Evolutionary conservation across 257 asterid genomes (phyloP), one percentile per base, ranked within the genome.

Genomic region (Hygrophila difformis): DNA sequence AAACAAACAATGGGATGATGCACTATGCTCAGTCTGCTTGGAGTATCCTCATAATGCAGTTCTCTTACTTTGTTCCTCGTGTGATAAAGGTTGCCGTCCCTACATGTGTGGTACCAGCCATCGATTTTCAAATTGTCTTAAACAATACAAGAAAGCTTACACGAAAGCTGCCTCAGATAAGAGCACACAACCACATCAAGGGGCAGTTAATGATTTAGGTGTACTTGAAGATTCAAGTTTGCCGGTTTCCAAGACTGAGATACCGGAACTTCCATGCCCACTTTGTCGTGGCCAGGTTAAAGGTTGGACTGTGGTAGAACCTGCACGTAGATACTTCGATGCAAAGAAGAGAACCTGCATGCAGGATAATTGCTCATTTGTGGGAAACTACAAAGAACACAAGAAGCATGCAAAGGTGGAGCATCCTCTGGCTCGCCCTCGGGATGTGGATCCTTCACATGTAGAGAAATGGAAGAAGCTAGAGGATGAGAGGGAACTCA

Each of bases 11-110:
- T 67, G 72, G 77, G 56, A 65, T 40, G 68, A 60, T 15, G 74
- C 76, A 29, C 61, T 65, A 21, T 77, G 87, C 53, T 51, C 87
- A 0, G 82, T 77, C 22, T 77, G 86, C 64, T 44, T 73, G 77
- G 87, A 73, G 47, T 61, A 44, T 39, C 87, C 87, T n/a, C 87
- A 77, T 61, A 74, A 77, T 46, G 87, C 82, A 1, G 87, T 77
- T 44, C 72, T 71, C 37, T 56, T 73, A 41, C 74, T 73, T 41
- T 73, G 82, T 59, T 73, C 87, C 12, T 77, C 87, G 2, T 70
- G 67, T 35, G 70, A 68, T 53, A 70, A 70, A 53, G 82, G 82
- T 17, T 77, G 86, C 58, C 82, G 79, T 39, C 74, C 86, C 19
- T 77, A 69, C 55, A 77, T 73, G 77, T 77, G 82, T 47, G 74